Conservation (phyloP, 805 yeast genomes). For the Candida nitratophila region DNA sequence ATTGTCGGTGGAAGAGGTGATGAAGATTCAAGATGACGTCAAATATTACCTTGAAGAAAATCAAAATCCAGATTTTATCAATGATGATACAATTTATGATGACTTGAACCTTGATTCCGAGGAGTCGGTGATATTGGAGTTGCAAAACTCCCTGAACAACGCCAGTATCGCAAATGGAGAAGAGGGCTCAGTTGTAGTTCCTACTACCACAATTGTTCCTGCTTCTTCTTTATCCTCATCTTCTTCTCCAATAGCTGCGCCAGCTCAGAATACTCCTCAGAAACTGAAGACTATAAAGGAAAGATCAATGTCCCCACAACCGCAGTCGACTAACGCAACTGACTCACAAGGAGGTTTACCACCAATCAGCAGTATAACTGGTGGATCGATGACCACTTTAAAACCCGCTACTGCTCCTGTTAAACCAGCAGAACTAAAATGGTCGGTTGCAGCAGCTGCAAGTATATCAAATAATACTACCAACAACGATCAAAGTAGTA, state of each 20-base stretch:
- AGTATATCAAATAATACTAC: conserved; percentile 2
- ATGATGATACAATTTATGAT: conserved; percentile 91
- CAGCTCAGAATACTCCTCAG: conserved; percentile 7
- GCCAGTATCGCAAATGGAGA: background rate
- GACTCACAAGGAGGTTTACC: background rate
- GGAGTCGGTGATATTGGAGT: conserved; percentile 23
- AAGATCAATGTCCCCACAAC: background rate
- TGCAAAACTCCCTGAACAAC: conserved; percentile 12
- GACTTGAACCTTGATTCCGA: conserved; percentile 63
- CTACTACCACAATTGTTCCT: conserved; percentile 11
- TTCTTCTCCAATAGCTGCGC: background rate
- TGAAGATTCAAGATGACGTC: conserved; percentile 80
- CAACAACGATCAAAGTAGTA: background rate
- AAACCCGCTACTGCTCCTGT: conserved; percentile 30
- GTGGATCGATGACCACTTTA: conserved; percentile 17
- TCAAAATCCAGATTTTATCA: conserved; percentile 88
- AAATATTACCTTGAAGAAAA: conserved; percentile 90
- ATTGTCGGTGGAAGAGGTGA: conserved; percentile 68
- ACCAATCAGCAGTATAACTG: background rate
- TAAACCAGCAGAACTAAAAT: conserved; percentile 24
- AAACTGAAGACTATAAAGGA: conserved; percentile 9
- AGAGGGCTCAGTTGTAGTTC: background rate
- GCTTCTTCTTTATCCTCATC: conserved; percentile 6
- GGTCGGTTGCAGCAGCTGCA: conserved; percentile 27
- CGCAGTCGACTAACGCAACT: background rate